These are phyloP conservation scores for Licmophora abbreviata DNA, from an alignment of 108 stramenopile genomes.

Conservation along the genomic window DNA sequence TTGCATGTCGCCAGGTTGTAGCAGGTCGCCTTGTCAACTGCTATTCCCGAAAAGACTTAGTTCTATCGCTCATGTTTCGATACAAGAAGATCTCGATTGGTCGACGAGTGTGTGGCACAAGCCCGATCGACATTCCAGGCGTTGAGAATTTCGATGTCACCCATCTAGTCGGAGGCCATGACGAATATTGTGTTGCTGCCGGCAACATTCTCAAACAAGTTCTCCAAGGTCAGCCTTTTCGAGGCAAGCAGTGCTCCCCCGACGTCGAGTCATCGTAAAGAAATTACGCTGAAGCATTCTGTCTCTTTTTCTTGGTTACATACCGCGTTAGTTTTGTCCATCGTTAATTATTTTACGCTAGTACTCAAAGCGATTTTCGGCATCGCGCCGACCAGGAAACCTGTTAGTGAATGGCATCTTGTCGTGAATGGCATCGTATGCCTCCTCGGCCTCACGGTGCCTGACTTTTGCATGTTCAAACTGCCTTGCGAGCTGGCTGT, in stretches of 20 bases:
- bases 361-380: too few species aligned
- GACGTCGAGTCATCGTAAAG: too few species aligned
- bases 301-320: too few species aligned
- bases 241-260: too few species aligned
- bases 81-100: conserved; percentile 71
- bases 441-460: too few species aligned
- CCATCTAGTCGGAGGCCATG: conserved; percentile 57
- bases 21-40: conserved; percentile 92
- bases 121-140: conserved; percentile 52
- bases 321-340: too few species aligned
- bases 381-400: too few species aligned
- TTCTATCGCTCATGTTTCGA: conserved; percentile 87
- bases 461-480: neutral
- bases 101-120: conserved; percentile 73
- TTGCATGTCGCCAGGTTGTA: conserved; percentile 72
- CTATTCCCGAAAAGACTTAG: conserved; percentile 83
- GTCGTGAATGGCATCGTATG: too few species aligned
- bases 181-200: conserved; percentile 54
- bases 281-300: too few species aligned
- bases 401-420: too few species aligned
- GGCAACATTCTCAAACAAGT: conserved; percentile 64
- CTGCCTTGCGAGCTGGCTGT: neutral
- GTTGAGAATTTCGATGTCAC: conserved; percentile 79
- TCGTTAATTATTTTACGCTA: too few species aligned
- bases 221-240: conserved; percentile 55